A percentile compares a stretch with the other conserved stretches of the same genome.
These are phyloP conservation scores for Zygoascus ofunaensis DNA, from an alignment of 805 yeast species.

Conservation along the genomic window DNA sequence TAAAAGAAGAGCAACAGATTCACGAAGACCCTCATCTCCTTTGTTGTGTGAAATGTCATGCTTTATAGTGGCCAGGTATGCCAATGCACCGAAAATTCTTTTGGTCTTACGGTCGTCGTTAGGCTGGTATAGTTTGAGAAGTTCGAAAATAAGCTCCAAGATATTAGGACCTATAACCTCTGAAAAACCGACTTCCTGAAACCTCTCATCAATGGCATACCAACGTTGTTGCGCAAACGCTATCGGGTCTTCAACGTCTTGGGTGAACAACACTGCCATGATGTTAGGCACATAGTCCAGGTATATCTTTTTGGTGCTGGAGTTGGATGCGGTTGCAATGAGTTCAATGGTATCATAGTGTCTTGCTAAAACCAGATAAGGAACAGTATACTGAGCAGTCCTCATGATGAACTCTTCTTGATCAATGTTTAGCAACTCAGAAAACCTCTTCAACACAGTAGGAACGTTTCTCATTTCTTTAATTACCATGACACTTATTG, in stretches of 20 bases:
- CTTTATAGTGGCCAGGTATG: constrained; percentile 10
- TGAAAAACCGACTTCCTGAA: constrained; percentile 27
- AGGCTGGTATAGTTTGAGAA: constrained; percentile 36
- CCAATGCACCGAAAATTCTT: constrained; percentile 9
- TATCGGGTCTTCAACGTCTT: constrained; percentile 41
- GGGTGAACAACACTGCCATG: constrained; percentile 48
- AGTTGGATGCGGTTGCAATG: constrained; percentile 46
- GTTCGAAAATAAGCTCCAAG: constrained; percentile 22
- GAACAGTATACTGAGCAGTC: constrained; percentile 67
- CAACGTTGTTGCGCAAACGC: constrained; percentile 44
- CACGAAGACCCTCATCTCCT: not conserved
- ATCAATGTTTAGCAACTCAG: constrained; percentile 57
- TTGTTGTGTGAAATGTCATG: not conserved
- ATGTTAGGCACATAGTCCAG: constrained; percentile 42
- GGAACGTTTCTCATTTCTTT: constrained; percentile 43
- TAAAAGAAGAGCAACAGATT: constrained; percentile 23
- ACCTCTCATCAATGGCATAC: constrained; percentile 43
- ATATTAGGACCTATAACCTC: constrained; percentile 23
- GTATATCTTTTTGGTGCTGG: constrained; percentile 39
- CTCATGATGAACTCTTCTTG: constrained; percentile 52
- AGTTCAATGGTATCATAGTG: constrained; percentile 52
- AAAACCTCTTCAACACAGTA: constrained; percentile 46
- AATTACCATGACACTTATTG: constrained; percentile 55
- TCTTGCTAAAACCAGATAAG: constrained; percentile 60
- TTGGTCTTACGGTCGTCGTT: constrained; percentile 12